Evolutionary conservation across 163 green algal genomes (phyloP).

Genomic region (Chloromonas sp.): DNA sequence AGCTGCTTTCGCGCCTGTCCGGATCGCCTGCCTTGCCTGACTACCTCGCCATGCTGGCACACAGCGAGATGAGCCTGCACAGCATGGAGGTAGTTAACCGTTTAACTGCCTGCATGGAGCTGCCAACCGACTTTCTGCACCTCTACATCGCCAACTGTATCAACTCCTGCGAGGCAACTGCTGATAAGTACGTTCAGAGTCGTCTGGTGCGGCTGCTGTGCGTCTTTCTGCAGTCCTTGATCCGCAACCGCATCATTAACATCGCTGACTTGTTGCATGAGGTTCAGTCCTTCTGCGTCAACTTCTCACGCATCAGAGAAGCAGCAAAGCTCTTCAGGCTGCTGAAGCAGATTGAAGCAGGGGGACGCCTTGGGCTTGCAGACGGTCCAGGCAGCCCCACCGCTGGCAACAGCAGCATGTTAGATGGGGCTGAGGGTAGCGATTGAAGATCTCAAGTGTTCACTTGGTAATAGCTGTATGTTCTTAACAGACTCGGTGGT

Average conservation of each 20-base stretch:
- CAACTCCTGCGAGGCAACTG: slow-evolving; percentile 51
- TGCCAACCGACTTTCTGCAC: slow-evolving; percentile 79
- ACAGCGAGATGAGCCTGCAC: slow-evolving; percentile 74
- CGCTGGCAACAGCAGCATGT: no score
- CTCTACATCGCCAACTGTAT: slow-evolving; percentile 88
- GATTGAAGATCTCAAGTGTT: no score
- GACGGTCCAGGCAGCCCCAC: not conserved
- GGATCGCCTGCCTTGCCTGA: slow-evolving; percentile 20
- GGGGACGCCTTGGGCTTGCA: slow-evolving; percentile 11
- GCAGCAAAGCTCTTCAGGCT: slow-evolving; percentile 77
- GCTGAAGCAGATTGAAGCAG: slow-evolving; percentile 59
- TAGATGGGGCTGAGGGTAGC: no score
- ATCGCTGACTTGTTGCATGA: slow-evolving; percentile 75
- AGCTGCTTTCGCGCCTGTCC: slow-evolving; percentile 65
- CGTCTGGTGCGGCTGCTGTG: slow-evolving; percentile 82
- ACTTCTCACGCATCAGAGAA: slow-evolving; percentile 82
- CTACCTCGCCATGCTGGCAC: slow-evolving; percentile 43
- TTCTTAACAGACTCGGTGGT: no score
- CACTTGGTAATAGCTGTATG: no score
- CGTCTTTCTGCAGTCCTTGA: slow-evolving; percentile 82
- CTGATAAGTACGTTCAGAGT: slow-evolving; percentile 82
- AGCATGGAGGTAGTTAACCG: slow-evolving; percentile 86
- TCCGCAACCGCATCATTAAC: slow-evolving; percentile 69
- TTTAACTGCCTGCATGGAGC: slow-evolving; percentile 51
- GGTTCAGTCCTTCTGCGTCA: slow-evolving; percentile 88